These are phyloP conservation scores for Rhynchospora pubera DNA, from an alignment of 176 grass and related monocot species.

Conservation along the genomic window DNA sequence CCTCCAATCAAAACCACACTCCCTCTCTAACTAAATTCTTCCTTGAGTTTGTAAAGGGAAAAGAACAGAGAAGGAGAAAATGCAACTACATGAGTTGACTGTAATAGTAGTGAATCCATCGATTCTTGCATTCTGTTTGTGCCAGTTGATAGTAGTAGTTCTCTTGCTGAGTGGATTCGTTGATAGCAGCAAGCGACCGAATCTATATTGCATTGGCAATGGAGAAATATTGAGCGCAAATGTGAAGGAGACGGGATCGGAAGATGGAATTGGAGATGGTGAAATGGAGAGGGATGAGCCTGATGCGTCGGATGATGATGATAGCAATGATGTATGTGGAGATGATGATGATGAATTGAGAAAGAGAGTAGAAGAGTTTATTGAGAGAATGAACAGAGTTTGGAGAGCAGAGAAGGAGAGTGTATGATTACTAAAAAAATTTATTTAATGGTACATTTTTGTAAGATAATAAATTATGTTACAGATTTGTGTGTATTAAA, in stretches of 20 bases:
- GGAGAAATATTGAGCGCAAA: not conserved
- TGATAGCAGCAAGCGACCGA: not conserved
- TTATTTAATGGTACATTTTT: too few relatives aligned
- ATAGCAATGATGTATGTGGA: not conserved
- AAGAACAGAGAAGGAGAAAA: not conserved
- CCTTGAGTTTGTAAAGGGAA: not conserved
- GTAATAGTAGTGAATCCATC: conserved; percentile 14
- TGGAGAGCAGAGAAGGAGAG: conserved; percentile 37
- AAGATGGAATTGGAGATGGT: not conserved
- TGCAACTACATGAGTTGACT: not conserved
- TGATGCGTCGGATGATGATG: not conserved
- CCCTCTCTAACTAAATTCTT: not conserved
- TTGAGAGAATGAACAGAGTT: conserved; percentile 50
- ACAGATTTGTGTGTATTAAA: too few relatives aligned
- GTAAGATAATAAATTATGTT: too few relatives aligned
- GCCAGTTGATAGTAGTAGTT: conserved; percentile 38
- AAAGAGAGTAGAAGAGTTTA: conserved; percentile 51
- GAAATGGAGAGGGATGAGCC: not conserved
- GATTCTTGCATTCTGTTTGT: conserved; percentile 48
- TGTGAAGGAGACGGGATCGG: not conserved
- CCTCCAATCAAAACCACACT: not conserved
- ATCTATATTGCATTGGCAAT: not conserved
- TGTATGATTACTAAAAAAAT: too few relatives aligned
- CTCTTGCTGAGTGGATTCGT: conserved; percentile 26
- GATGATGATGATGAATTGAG: conserved; percentile 25